Evolutionary conservation across 495 filamentous ascomycete genomes (phyloP), one percentile per base, ranked within the genome.

Genomic region (Penicillium robsamsonii): DNA sequence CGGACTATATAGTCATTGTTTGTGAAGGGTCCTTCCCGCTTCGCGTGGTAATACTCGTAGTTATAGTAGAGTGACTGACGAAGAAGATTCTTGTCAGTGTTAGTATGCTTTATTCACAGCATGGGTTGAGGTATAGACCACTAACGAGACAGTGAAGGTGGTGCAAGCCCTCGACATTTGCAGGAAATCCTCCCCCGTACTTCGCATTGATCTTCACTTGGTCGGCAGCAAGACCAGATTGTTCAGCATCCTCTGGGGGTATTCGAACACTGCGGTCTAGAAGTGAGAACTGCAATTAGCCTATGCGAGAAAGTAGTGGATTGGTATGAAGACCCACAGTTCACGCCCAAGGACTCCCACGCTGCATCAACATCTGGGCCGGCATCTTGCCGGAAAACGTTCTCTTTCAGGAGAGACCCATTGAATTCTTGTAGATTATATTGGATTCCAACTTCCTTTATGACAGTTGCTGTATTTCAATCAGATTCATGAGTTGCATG

Each of bases 331-430:
- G 12, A 60, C 68, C 49, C 47, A 81, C 78, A 83, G 42, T 82
- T 71, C 0, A 77, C 68, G 3, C 83, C 83, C 0, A 86, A 59
- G 3, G 79, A 71, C 31, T 74, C 72, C 82, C 83, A 86, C 4
- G 81, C 82, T 2, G 74, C 79, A 60, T 86, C 83, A 3, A 84
- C 80, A 52, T 81, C 80, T 0, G 79, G 78, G 17, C 76, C 71
- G 0, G 77, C 79, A 37, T 71, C 55, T 49, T 76, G 70, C 12
- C 82, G 78, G 60, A 76, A 86, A 24, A 77, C 67, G 44, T 81
- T 80, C 49, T 81, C 74, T 18, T 81, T 73, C 20, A 84, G 35
- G 4, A 84, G 71, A 0, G 78, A 77, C 17, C 81, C 80, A 59
- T 83, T 81, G 62, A 78, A 81, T 4, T 44, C 51, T 18, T 74